These are phyloP conservation scores for Xerocomus spinulosus DNA, from an alignment of 768 basidiomycete species.

Conservation along the genomic window DNA sequence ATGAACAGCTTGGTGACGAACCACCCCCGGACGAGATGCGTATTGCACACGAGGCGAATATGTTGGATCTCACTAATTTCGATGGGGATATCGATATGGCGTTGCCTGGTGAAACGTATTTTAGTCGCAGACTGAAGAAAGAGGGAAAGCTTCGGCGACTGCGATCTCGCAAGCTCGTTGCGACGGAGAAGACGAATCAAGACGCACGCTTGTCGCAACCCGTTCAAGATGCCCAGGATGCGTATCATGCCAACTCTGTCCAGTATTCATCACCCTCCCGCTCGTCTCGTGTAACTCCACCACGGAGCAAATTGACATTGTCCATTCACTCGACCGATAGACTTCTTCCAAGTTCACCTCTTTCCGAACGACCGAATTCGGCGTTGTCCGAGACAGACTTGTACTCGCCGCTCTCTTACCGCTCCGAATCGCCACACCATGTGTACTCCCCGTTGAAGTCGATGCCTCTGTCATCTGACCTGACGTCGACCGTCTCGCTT, in stretches of 20 bases:
- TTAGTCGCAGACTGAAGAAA: conserved; percentile 51
- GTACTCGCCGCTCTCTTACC: conserved; percentile 7
- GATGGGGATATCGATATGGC: conserved; percentile 66
- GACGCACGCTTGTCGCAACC: conserved; percentile 6
- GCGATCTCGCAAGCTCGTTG: conserved; percentile 33
- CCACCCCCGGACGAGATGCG: conserved; percentile 30
- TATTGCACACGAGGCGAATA: conserved; percentile 43
- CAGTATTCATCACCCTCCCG: neutral
- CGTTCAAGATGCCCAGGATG: neutral
- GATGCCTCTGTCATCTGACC: neutral
- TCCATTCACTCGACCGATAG: conserved; percentile 20
- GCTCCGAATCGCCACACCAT: conserved; percentile 5
- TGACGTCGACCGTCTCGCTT: conserved; percentile 4
- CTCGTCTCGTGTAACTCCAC: neutral
- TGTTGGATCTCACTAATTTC: conserved; percentile 70
- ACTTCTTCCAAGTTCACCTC: conserved; percentile 17
- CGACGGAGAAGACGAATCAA: conserved; percentile 7
- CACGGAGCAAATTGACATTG: neutral
- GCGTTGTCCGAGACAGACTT: conserved; percentile 12
- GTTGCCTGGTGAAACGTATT: conserved; percentile 50
- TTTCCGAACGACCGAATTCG: conserved; percentile 14
- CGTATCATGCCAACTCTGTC: neutral
- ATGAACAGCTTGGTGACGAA: conserved; percentile 30
- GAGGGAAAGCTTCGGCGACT: conserved; percentile 59
- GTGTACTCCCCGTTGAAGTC: conserved; percentile 1